These are phyloP conservation scores for Pythium periplocum DNA, from an alignment of 352 stramenopile genomes.

Conservation along the genomic window DNA sequence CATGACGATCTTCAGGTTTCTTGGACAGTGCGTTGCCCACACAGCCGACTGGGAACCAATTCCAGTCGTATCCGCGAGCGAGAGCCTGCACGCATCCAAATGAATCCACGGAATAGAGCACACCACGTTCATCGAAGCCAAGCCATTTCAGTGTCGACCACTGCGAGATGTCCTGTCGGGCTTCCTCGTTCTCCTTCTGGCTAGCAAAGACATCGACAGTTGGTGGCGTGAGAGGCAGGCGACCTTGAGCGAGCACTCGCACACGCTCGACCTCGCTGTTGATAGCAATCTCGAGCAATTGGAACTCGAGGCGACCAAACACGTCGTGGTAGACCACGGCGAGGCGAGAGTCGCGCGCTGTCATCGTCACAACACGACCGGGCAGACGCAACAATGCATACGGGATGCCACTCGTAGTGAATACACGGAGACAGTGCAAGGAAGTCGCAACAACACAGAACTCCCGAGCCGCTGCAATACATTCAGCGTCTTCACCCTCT, in stretches of 20 bases:
- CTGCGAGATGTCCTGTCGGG: conserved; percentile 32
- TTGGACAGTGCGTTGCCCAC: conserved; percentile 55
- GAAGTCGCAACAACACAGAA: conserved; percentile 78
- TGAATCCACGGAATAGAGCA: conserved; percentile 73
- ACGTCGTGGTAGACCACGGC: conserved; percentile 66
- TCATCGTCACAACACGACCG: conserved; percentile 71
- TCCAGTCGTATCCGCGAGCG: conserved; percentile 38
- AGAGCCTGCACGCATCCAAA: conserved; percentile 61
- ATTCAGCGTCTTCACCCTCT: conserved; percentile 67
- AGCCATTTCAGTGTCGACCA: conserved; percentile 68
- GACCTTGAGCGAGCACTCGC: conserved; percentile 32
- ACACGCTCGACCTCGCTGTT: conserved; percentile 37
- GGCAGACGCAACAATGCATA: conserved; percentile 58
- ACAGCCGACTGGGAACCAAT: conserved; percentile 74
- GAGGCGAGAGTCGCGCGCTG: conserved; percentile 40
- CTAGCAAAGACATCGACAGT: conserved; percentile 60
- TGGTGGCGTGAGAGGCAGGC: conserved; percentile 54
- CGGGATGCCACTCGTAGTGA: conserved; percentile 57
- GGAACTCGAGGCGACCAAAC: conserved; percentile 39
- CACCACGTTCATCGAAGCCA: conserved; percentile 65
- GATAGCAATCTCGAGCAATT: conserved; percentile 47
- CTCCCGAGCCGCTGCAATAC: conserved; percentile 46
- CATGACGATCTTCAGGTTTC: conserved; percentile 48
- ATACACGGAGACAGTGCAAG: conserved; percentile 65
- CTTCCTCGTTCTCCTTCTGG: conserved; percentile 55